These are phyloP conservation scores for Brassica cretica DNA, from an alignment of 345 rosid genomes.

Conservation along the genomic window DNA sequence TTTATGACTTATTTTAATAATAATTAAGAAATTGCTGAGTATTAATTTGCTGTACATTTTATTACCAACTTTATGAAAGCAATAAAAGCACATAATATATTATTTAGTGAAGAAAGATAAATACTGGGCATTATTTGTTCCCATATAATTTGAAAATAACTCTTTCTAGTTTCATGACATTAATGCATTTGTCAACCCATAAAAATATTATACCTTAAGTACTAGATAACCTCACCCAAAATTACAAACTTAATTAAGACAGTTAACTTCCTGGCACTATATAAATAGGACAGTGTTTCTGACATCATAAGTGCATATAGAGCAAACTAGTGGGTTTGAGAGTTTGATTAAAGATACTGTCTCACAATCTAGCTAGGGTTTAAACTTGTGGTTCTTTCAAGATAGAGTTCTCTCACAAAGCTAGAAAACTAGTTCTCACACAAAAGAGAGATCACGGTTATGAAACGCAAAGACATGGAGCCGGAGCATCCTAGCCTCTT, in stretches of 20 bases:
- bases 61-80: constrained; percentile 13
- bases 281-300: constrained; percentile 2
- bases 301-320: constrained; percentile 11
- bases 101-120: constrained; percentile 14
- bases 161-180: neutral
- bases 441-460: neutral
- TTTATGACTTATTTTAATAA: constrained; percentile 3
- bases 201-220: constrained; percentile 19
- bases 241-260: constrained; percentile 4
- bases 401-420: neutral
- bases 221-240: constrained; percentile 6
- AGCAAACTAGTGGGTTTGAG: neutral
- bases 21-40: constrained; percentile 2
- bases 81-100: constrained; percentile 8
- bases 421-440: neutral
- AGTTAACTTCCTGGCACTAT: neutral
- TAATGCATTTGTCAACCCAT: constrained; percentile 4
- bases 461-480: constrained; percentile 16
- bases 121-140: constrained; percentile 5
- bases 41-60: constrained; percentile 20
- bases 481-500: neutral
- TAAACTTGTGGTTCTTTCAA: neutral
- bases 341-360: neutral
- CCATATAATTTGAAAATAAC: constrained; percentile 16
- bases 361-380: constrained; percentile 15